A percentile compares a stretch with the other conserved stretches of the same genome.
phyloP scores from a whole-genome alignment of 2,329 filamentous ascomycete genomes.

The Phymatotrichopsis omnivora region DNA sequence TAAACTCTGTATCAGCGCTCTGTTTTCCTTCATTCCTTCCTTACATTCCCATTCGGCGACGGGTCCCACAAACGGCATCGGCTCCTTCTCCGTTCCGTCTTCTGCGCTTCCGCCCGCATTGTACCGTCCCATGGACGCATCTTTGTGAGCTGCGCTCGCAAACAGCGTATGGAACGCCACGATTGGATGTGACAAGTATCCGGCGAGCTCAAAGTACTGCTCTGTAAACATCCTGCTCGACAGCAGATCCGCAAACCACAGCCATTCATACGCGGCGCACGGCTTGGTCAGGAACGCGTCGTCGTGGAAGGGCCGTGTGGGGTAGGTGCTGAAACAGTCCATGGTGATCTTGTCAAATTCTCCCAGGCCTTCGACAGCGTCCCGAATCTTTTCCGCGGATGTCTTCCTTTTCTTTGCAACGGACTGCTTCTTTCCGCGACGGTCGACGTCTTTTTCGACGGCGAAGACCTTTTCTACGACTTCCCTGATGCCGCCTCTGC shows the following conservation, averaged over 20 bases:
- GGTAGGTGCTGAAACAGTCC: conserved; percentile 76
- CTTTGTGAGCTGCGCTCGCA: conserved; percentile 42
- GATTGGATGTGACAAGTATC: conserved; percentile 77
- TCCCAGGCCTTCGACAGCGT: conserved; percentile 70
- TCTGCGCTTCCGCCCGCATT: conserved; percentile 37
- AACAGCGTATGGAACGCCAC: conserved; percentile 90
- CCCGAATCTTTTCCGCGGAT: conserved; percentile 55
- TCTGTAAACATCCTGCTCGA: conserved; percentile 62
- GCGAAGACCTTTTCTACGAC: conserved; percentile 56
- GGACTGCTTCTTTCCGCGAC: conserved; percentile 48
- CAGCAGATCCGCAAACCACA: conserved; percentile 81
- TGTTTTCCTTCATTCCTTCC: conserved; percentile 71
- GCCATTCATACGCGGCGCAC: conserved; percentile 79
- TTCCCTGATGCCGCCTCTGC: conserved; percentile 53
- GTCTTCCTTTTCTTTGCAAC: conserved; percentile 59
- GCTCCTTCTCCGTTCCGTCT: conserved; percentile 44
- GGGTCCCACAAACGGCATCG: conserved; percentile 68
- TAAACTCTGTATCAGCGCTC: conserved; percentile 61
- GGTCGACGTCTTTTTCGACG: conserved; percentile 39
- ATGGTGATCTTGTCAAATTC: conserved; percentile 69
- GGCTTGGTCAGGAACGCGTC: conserved; percentile 87
- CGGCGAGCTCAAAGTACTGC: conserved; percentile 85
- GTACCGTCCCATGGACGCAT: conserved; percentile 35
- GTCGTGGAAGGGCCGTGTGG: conserved; percentile 81
- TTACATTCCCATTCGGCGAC: conserved; percentile 70